Base-by-base conservation (phyloP, 148 eudicot species). In the Vaccinium macrocarpon region DNA sequence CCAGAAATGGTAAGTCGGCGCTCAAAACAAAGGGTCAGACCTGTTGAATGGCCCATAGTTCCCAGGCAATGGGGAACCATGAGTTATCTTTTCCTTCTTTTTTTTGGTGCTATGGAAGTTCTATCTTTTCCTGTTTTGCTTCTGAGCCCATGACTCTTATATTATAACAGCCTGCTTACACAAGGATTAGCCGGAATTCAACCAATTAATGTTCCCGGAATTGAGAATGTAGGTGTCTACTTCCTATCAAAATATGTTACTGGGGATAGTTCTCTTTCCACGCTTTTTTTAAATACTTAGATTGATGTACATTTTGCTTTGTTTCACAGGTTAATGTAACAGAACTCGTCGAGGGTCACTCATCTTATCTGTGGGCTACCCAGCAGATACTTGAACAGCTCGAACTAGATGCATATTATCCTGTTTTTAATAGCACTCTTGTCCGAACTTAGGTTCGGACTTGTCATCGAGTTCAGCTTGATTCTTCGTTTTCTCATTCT, bases 181-280 rank as follows among this genome's bases (percentile, higher is more conserved):
- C 92, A 92, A 88, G 99, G 99, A 87, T 87, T 97, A 85, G 99
- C 99, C n/a, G 99, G 99, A 86, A 97, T 97, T 81, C 95, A 95
- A 85, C 91, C 93, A 14, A 90, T 97, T 64, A 89, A 92, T 79
- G 90, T 90, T 84, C 98, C 94, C 29, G 99, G 99, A 74, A 93
- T 97, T 82, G 97, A 97, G 87, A 97, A 97, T 87, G 98, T 92
- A 91, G 83, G 95, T 84, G 57, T 53, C 73, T 75, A 25, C 38
- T 64, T 55, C 18, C 88, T 23, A 42, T 62, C 64, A 42, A 51
- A 21, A 25, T 78, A 29, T 84, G 64, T 78, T 42, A 61, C 9
- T 19, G 10, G 50, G 9, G 27, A 53, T 32, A 18, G 42, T 77
- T 86, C 62, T 52, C 52, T 74, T 18, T 42, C n/a, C 14, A 8